Conservation (phyloP, 495 filamentous ascomycete genomes). For the Ramalina intermedia region DNA sequence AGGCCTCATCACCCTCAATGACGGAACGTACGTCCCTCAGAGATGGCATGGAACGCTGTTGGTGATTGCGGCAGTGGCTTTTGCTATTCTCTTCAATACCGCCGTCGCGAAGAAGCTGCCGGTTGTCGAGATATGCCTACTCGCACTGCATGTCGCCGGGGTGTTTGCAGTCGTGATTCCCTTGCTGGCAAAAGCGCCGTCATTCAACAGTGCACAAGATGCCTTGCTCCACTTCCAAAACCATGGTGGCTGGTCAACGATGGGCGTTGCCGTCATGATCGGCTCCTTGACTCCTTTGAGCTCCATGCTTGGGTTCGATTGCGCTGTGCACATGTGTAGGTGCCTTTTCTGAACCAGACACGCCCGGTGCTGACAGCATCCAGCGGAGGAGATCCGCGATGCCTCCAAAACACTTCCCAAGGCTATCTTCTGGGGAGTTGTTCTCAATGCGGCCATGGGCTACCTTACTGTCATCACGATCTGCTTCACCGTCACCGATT, state of each 20-base stretch:
- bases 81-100: conserved; percentile 42
- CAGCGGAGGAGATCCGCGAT: conserved; percentile 42
- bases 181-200: conserved; percentile 36
- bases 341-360: conserved; percentile 10
- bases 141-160: conserved; percentile 46
- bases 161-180: conserved; percentile 49
- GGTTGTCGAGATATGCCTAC: conserved; percentile 39
- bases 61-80: conserved; percentile 33
- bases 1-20: conserved; percentile 36
- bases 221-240: conserved; percentile 42
- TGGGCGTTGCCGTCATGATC: conserved; percentile 38
- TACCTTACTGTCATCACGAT: conserved; percentile 38
- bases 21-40: conserved; percentile 25
- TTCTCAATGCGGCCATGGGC: conserved; percentile 35
- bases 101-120: conserved; percentile 37
- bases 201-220: conserved; percentile 25
- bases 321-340: conserved; percentile 41
- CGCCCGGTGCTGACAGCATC: neutral
- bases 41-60: conserved; percentile 49
- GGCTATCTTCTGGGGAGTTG: conserved; percentile 35
- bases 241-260: conserved; percentile 38
- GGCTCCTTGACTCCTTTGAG: conserved; percentile 38
- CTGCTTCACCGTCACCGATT: conserved; percentile 38
- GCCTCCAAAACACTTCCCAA: conserved; percentile 41
- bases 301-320: conserved; percentile 41